Evolutionary conservation across 2,329 filamentous ascomycete species (phyloP), one percentile per base, ranked within the genome.

Genomic region (Penicillium sp.): DNA sequence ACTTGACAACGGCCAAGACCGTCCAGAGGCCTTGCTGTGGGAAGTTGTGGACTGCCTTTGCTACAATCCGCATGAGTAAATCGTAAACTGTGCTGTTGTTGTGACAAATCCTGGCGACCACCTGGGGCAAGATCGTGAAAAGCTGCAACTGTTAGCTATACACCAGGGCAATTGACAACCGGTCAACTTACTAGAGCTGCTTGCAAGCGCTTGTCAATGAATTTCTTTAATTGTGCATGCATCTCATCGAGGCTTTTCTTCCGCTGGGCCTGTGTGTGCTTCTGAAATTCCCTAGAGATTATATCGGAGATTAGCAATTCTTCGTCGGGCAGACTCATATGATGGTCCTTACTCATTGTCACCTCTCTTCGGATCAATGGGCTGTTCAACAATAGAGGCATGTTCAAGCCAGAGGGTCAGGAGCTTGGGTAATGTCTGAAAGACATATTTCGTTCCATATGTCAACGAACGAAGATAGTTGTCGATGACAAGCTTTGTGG

Each of bases 341-440:
- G 14, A 19, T 16, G 13, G 7, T 22, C 59, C 70, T 60, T 61
- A 75, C 72, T 69, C 68, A 44, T 72, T 71, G 36, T 73, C 72
- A 22, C 75, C 75, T 48, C 74, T 69, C 55, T 76, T 77, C 1
- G 74, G 66, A 59, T 80, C 78, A 49, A 79, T 65, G 22, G 74
- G 72, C 59, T 83, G 81, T 63, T 87, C 81, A 30, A 89, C 77
- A 52, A 88, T 83, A 31, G 87, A 85, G 5, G 89, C 92, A 54
- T 99, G 80, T 61, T 96, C 92, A 31, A 99, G 77, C 92, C 95
- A 99, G 2, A 99, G 77, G 0, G 93, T 99, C 34, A 99, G 73
- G 38, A 96, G 79, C 54, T 95, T 88, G 0, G 93, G 95, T 29
- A 99, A 76, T 0, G 91, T 96, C 69, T 97, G 91, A 63, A 95